Base-by-base conservation (phyloP, 1,284 basidiomycete genomes). In the Leucoagaricus sp. region DNA sequence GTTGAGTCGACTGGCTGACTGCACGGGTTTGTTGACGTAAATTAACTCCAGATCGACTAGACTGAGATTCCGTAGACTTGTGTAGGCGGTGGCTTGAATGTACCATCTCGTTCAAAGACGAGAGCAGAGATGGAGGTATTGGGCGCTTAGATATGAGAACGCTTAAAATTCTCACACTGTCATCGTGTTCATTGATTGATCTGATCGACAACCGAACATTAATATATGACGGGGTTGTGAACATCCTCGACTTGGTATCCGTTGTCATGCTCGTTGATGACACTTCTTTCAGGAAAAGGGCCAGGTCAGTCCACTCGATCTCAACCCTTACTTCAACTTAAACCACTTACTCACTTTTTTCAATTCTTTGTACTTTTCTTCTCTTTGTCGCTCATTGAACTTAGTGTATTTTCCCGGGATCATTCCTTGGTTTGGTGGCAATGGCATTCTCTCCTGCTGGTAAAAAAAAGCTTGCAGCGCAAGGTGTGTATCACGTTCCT, bases 381-480 rank as follows among this genome's bases (percentile, higher is more conserved):
- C 29, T n/a, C n/a, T 38, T 42, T 29, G 28, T 49, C 44, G 8
- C 48, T 53, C 38, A n/a, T 49, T 58, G 44, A 53, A 26, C 54
- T 55, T 26, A n/a, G n/a, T n/a, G n/a, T n/a, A n/a, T n/a, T n/a
- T n/a, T n/a, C n/a, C n/a, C n/a, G n/a, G n/a, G n/a, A n/a, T n/a
- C n/a, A 17, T 46, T 58, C 47, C 53, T 28, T 55, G 33, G 49
- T 45, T 41, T 49, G 49, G 23, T 46, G 15, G 59, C 53, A 17
- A 67, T 64, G 63, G 52, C 60, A 50, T 62, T 70, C 41, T 67
- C 69, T 46, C 49, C 63, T 28, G 61, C 66, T 45, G 69, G 69
- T 33, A 69, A 60, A 57, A 62, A 61, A 55, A 69, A 70, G 53
- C 28, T 69, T 7, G 38, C 41, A 15, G 54, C 54, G 10, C 54